Evolutionary conservation across 805 yeast species (phyloP).

Genomic region (Isabelozyma heimii): DNA sequence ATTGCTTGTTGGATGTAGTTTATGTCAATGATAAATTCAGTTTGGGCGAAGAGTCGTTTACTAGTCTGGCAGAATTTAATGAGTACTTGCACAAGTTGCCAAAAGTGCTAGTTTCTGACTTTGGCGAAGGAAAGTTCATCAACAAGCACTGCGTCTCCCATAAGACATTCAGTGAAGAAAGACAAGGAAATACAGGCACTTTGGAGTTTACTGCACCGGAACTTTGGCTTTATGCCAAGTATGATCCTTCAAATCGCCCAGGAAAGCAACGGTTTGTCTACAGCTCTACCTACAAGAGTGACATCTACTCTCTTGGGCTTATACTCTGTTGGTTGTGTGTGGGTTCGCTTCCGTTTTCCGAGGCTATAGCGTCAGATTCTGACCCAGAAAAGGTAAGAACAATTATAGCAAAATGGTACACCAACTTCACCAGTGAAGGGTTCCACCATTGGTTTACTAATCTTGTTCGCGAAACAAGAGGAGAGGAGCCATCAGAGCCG

Average conservation of each 20-base stretch:
- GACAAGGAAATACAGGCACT: conserved; percentile 87
- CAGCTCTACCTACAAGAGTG: conserved; percentile 71
- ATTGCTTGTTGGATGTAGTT: conserved; percentile 58
- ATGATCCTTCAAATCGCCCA: conserved; percentile 15
- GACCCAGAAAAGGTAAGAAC: conserved; percentile 29
- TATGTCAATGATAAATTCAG: conserved; percentile 10
- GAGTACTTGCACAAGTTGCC: conserved; percentile 43
- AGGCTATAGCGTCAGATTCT: conserved; percentile 10
- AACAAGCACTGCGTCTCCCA: conserved; percentile 41
- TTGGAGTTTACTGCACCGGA: conserved; percentile 89
- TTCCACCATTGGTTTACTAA: conserved; percentile 27
- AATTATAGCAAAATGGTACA: conserved; percentile 31
- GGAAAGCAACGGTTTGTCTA: conserved; percentile 36
- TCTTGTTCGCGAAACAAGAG: background rate
- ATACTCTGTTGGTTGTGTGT: conserved; percentile 74
- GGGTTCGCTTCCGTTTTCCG: conserved; percentile 60
- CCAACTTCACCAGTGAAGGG: conserved; percentile 10
- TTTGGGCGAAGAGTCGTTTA: background rate
- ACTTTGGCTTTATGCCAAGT: conserved; percentile 40
- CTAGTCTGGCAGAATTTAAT: conserved; percentile 9
- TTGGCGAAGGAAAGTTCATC: conserved; percentile 82
- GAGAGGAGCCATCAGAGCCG: background rate
- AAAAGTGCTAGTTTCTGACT: conserved; percentile 76
- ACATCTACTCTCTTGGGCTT: conserved; percentile 81
- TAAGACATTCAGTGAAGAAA: conserved; percentile 34